Evolutionary conservation across 2,329 filamentous ascomycete species (phyloP), one percentile per base, ranked within the genome.

Genomic region (Colletotrichum trifolii): DNA sequence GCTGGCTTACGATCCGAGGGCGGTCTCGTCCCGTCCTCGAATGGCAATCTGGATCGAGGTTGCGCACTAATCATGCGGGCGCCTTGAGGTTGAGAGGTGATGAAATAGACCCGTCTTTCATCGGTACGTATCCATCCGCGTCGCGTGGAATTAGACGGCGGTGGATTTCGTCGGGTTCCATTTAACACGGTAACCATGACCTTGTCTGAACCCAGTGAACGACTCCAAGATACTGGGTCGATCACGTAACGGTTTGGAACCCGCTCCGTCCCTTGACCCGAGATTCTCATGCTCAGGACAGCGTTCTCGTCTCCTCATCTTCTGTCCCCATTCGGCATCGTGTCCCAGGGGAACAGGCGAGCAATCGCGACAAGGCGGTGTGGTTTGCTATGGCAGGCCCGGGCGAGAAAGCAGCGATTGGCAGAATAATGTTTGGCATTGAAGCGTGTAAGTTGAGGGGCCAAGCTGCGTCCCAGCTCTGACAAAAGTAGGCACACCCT

Each of bases 191-290:
- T 17, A 25, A 40, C 58, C 58, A 55, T 52, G 52, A 61, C 62
- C 62, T 47, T 56, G 62, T 42, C 39, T 10, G 15, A 10, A 55
- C 15, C 59, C 57, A 53, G 45, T 33, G 34, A 54, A 50, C 33
- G 61, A 61, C 58, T 56, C 58, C 62, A 62, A 65, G 52, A 65
- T 25, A 56, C 62, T 65, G 62, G 62, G 62, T 65, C 62, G 36
- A 62, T 62, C 62, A 65, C 62, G 62, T 65, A 65, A 65, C 58
- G 58, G 58, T 61, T 61, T 65, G 50, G 39, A 56, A 62, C 48
- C 61, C 47, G 46, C 52, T 56, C 58, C 62, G 62, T 53, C 58
- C 58, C 58, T 58, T 62, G 46, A 42, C 62, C 34, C 56, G 62
- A 65, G 58, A 39, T 15, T 33, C 35, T 48, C 40, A 8, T 55